phyloP scores from a whole-genome alignment of 306 rosid species.

The Castanospermum australe region DNA sequence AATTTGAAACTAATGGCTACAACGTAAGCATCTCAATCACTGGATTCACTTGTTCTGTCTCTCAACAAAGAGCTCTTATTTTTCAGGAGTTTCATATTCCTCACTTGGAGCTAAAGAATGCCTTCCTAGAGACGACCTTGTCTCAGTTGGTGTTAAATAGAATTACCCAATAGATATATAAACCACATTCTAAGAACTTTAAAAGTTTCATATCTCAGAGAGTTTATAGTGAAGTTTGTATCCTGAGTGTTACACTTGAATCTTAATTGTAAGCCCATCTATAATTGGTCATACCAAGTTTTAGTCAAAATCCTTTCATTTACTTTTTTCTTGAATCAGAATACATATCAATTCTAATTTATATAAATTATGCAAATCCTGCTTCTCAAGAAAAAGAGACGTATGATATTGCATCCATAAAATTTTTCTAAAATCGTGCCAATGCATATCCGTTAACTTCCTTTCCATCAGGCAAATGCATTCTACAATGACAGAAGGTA shows the following conservation, averaged over 20 bases:
- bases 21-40: too few species aligned
- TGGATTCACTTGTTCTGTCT: too few species aligned
- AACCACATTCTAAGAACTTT: too few species aligned
- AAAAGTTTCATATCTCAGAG: background rate
- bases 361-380: background rate
- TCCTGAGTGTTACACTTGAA: background rate
- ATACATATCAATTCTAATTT: background rate
- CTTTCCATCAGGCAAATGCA: background rate
- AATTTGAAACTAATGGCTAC: too few species aligned
- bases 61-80: slow-evolving; percentile 80
- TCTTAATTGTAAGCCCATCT: background rate
- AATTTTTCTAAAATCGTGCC: background rate
- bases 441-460: background rate
- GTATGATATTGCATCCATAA: background rate
- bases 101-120: slow-evolving; percentile 13
- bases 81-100: slow-evolving; percentile 86
- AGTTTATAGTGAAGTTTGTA: background rate
- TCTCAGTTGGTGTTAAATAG: too few species aligned
- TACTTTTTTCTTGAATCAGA: background rate
- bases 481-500: background rate
- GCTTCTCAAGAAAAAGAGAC: background rate
- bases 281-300: background rate
- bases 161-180: too few species aligned
- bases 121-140: too few species aligned
- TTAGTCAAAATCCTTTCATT: background rate